A percentile compares a stretch with the other conserved stretches of the same genome.
These are phyloP conservation scores for Colletotrichum liriopes DNA, from an alignment of 2,329 filamentous ascomycete genomes.

Conservation along the genomic window DNA sequence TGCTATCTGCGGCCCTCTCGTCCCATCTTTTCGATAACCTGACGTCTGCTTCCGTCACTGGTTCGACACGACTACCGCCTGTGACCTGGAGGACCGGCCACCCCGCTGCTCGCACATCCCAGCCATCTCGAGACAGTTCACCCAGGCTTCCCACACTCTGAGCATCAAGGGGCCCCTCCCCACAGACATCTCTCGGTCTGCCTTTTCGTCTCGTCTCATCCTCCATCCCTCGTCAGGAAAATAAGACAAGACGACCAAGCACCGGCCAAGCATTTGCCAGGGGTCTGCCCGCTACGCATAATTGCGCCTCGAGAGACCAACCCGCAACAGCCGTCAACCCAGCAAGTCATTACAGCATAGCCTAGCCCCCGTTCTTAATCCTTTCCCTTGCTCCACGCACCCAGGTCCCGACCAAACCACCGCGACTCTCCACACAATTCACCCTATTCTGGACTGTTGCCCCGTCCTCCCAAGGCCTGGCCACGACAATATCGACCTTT, in stretches of 20 bases:
- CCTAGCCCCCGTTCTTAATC: conserved; percentile 13
- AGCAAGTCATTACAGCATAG: conserved; percentile 30
- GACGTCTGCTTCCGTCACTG: conserved; percentile 15
- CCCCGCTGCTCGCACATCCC: conserved; percentile 33
- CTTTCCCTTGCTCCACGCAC: conserved; percentile 29
- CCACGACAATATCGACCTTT: conserved; percentile 27
- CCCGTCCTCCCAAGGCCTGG: conserved; percentile 33
- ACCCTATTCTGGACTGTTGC: conserved; percentile 34
- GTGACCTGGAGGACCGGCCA: conserved; percentile 34
- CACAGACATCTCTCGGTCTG: conserved; percentile 34
- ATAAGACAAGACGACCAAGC: conserved; percentile 41
- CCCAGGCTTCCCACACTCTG: conserved; percentile 35
- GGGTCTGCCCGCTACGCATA: conserved; percentile 38
- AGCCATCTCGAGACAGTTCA: conserved; percentile 38
- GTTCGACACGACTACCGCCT: conserved; percentile 8
- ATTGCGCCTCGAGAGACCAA: conserved; percentile 14
- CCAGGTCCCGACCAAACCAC: conserved; percentile 10
- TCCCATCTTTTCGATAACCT: not conserved
- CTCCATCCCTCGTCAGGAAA: conserved; percentile 23
- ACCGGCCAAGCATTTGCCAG: conserved; percentile 36
- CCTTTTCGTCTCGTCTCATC: conserved; percentile 43
- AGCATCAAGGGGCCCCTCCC: conserved; percentile 40
- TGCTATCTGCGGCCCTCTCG: not conserved
- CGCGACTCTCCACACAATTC: conserved; percentile 2
- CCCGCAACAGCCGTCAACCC: conserved; percentile 14